Evolutionary conservation across 2,329 filamentous ascomycete genomes (phyloP).

Genomic region (Ascochyta viciae-villosae): DNA sequence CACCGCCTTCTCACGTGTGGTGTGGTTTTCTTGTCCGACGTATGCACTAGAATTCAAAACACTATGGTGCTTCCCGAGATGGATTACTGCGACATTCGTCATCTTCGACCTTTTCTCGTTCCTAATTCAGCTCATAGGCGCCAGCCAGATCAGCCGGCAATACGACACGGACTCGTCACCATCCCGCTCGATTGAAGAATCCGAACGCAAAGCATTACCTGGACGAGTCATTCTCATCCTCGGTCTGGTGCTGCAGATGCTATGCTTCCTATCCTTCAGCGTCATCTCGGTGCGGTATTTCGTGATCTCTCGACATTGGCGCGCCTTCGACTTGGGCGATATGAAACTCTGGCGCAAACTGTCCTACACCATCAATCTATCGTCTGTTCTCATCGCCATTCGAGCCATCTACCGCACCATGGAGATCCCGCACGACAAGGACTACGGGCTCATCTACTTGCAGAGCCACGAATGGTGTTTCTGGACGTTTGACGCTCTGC

Average conservation of each 20-base stretch:
- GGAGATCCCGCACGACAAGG: slow-evolving; percentile 59
- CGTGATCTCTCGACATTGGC: slow-evolving; percentile 39
- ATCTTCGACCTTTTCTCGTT: slow-evolving; percentile 58
- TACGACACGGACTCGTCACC: slow-evolving; percentile 43
- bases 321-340: slow-evolving; percentile 43
- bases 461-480: slow-evolving; percentile 62
- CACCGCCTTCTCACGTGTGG: slow-evolving; percentile 57
- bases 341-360: slow-evolving; percentile 47
- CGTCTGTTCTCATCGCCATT: slow-evolving; percentile 48
- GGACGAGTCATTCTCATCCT: slow-evolving; percentile 51
- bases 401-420: slow-evolving; percentile 62
- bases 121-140: slow-evolving; percentile 54
- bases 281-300: slow-evolving; percentile 46
- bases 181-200: slow-evolving; percentile 50
- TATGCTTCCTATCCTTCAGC: slow-evolving; percentile 60
- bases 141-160: slow-evolving; percentile 51
- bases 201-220: slow-evolving; percentile 37
- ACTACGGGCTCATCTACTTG: slow-evolving; percentile 56
- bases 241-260: slow-evolving; percentile 59
- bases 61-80: slow-evolving; percentile 52
- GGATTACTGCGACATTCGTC: slow-evolving; percentile 59
- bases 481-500: slow-evolving; percentile 60
- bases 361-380: slow-evolving; percentile 44
- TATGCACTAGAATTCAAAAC: slow-evolving; percentile 51
- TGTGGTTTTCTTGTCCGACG: slow-evolving; percentile 50